Evolutionary conservation across 2,329 filamentous ascomycete species (phyloP).

Genomic region (Parafenestella ontariensis): DNA sequence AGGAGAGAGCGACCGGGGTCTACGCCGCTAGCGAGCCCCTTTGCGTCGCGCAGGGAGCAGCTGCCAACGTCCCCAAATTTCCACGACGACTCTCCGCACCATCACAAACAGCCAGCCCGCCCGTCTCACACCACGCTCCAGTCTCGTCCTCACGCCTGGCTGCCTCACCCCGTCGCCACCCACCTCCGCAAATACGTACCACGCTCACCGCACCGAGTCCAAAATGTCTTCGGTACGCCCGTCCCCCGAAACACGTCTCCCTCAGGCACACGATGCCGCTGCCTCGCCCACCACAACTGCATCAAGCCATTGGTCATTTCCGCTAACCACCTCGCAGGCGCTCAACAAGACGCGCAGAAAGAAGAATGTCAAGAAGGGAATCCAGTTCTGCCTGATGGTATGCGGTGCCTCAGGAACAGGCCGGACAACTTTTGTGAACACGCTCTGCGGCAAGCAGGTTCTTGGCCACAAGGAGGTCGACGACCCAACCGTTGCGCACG

Average conservation of each 20-base stretch:
- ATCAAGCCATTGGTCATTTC: conserved; percentile 23
- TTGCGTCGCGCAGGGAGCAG: conserved; percentile 49
- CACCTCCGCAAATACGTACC: conserved; percentile 25
- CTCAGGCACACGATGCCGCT: conserved; percentile 30
- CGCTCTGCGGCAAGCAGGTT: conserved; percentile 93
- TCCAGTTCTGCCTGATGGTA: conserved; percentile 99
- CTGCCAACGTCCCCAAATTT: conserved; percentile 51
- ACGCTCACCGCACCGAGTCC: conserved; percentile 27
- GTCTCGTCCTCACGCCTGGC: conserved; percentile 29
- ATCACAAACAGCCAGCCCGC: conserved; percentile 27
- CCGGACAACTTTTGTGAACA: conserved; percentile 99
- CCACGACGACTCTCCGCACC: conserved; percentile 44
- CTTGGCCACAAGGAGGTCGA: conserved; percentile 91
- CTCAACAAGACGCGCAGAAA: conserved; percentile 94
- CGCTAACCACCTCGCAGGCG: conserved; percentile 42
- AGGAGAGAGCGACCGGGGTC: conserved; percentile 42
- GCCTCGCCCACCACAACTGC: conserved; percentile 17
- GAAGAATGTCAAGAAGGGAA: conserved; percentile 99
- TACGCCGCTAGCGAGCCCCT: conserved; percentile 48
- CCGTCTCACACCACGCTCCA: conserved; percentile 20
- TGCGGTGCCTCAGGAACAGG: conserved; percentile 98
- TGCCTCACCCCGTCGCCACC: conserved; percentile 26
- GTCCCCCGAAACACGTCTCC: conserved; percentile 31
- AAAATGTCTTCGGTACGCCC: conserved; percentile 49
- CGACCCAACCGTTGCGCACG: conserved; percentile 83